Percentiles rank a stretch among this genome's conserved stretches.
phyloP scores from a whole-genome alignment of 768 basidiomycete species.

The Chalciporus chontae region DNA sequence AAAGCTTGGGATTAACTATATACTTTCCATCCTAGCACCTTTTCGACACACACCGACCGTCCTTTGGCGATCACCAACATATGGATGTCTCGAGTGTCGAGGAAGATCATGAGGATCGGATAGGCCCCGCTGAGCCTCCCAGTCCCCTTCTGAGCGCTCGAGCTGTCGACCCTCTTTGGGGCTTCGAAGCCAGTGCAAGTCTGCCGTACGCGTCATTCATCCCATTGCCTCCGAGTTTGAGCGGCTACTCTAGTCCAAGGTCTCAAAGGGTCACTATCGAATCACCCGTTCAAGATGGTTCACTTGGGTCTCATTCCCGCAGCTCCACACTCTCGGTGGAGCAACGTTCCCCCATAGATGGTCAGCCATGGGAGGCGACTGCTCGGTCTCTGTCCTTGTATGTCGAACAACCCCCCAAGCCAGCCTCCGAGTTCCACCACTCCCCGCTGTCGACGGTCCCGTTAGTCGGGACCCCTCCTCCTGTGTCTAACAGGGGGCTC shows the following conservation, averaged over 20 bases:
- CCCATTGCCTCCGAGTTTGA: constrained; percentile 29
- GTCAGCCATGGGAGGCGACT: constrained; percentile 9
- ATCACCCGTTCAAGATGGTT: constrained; percentile 7
- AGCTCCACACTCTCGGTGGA: constrained; percentile 30
- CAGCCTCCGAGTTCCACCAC: constrained; percentile 22
- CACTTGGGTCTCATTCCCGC: constrained; percentile 22
- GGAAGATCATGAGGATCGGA: constrained; percentile 1
- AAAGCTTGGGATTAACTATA: not conserved
- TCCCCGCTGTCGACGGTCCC: constrained; percentile 31
- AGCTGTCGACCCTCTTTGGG: constrained; percentile 22
- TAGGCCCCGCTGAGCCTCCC: not conserved
- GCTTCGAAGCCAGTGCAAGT: constrained; percentile 14
- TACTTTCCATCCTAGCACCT: constrained; percentile 19
- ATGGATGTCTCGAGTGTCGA: not conserved
- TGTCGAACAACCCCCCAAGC: constrained; percentile 4
- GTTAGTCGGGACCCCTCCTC: constrained; percentile 28
- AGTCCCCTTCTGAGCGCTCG: constrained; percentile 10
- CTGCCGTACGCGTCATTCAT: constrained; percentile 27
- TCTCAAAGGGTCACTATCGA: constrained; percentile 24
- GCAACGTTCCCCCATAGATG: constrained; percentile 23
- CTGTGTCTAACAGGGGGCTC: constrained; percentile 13
- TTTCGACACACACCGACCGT: constrained; percentile 26
- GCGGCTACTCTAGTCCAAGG: constrained; percentile 29
- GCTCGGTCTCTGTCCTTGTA: constrained; percentile 11
- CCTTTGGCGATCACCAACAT: constrained; percentile 7